phyloP scores from a whole-genome alignment of 106 monocot species.

The Allium cepa region DNA sequence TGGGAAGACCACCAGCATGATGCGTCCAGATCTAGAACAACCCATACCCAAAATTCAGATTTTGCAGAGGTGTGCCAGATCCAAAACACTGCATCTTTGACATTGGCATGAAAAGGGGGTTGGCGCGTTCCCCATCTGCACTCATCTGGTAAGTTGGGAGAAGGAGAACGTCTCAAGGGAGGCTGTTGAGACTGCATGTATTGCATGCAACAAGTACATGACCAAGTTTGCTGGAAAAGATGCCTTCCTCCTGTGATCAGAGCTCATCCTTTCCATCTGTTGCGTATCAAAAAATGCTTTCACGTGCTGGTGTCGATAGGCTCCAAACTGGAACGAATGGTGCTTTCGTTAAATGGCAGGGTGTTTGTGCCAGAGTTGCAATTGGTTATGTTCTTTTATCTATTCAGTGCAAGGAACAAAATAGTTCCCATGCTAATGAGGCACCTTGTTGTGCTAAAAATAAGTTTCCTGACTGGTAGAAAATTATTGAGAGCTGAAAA shows the following conservation, averaged over 20 bases:
- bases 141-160: no score
- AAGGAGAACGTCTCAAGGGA: no score
- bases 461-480: conserved; percentile 49
- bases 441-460: conserved; percentile 50
- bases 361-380: conserved; percentile 62
- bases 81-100: conserved; percentile 78
- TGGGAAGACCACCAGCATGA: conserved; percentile 15
- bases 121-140: conserved; percentile 69
- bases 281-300: conserved; percentile 94
- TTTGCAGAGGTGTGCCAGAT: conserved; percentile 89
- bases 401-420: conserved; percentile 51
- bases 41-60: conserved; percentile 82
- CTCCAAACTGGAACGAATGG: no score
- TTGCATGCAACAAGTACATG: no score
- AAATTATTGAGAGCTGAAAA: conserved; percentile 28
- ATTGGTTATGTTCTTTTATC: conserved; percentile 56
- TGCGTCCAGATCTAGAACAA: conserved; percentile 34
- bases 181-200: no score
- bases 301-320: conserved; percentile 92
- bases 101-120: conserved; percentile 89
- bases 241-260: no score
- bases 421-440: conserved; percentile 38
- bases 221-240: no score
- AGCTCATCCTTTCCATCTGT: conserved; percentile 83
- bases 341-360: conserved; percentile 83